Conservation (phyloP, 208 protist species). For the Wallacemonas sp. region DNA sequence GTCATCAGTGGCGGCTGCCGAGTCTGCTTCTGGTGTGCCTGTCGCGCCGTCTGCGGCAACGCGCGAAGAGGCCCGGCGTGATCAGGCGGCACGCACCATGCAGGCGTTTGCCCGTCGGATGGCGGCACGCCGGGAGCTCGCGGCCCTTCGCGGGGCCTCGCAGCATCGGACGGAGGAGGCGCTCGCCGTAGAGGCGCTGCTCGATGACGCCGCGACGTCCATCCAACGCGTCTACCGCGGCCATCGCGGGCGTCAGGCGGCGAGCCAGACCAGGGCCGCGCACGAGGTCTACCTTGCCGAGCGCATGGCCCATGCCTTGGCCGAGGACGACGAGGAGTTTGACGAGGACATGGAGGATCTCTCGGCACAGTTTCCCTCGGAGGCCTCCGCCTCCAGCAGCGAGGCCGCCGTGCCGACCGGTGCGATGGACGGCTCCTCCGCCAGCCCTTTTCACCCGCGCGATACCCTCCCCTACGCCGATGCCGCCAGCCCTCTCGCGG, state of each 20-base stretch:
- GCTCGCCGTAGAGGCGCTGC: constrained; percentile 33
- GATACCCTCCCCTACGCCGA: constrained; percentile 12
- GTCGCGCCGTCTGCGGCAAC: too few species aligned
- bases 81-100: constrained; percentile 30
- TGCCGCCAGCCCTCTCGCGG: not conserved
- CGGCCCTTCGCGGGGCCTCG: constrained; percentile 9
- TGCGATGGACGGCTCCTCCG: not conserved
- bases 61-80: constrained; percentile 1
- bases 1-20: too few species aligned
- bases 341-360: constrained; percentile 7
- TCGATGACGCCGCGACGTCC: constrained; percentile 42
- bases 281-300: constrained; percentile 21
- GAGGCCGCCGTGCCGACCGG: too few species aligned
- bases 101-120: constrained; percentile 29
- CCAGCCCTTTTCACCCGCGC: not conserved
- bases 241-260: constrained; percentile 35
- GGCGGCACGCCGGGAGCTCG: constrained; percentile 19
- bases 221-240: constrained; percentile 75
- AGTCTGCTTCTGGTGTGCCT: not conserved
- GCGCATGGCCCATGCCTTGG: constrained; percentile 21
- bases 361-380: not conserved
- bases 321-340: constrained; percentile 15
- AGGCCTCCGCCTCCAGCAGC: not conserved
- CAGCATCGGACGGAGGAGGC: constrained; percentile 24
- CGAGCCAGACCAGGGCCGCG: constrained; percentile 17